A percentile compares a stretch with the other conserved stretches of the same genome.
These are phyloP conservation scores for Hanseniaspora singularis DNA, from an alignment of 805 yeast species.

Conservation along the genomic window DNA sequence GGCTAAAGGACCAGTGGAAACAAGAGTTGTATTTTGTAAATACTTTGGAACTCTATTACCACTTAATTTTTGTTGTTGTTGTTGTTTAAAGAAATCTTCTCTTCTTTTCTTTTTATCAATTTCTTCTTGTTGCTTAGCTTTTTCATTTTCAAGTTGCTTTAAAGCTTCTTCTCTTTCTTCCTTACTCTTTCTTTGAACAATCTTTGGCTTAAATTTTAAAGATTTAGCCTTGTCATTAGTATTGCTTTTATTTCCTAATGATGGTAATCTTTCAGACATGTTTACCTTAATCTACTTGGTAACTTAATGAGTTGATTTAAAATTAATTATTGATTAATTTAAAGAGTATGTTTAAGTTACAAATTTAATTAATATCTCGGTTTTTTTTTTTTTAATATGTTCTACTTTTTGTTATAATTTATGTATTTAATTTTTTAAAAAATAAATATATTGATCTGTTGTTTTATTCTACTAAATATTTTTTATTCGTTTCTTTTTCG, in stretches of 20 bases:
- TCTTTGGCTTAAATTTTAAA: slow-evolving; percentile 74
- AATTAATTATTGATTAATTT: too few relatives aligned
- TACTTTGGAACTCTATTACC: slow-evolving; percentile 25
- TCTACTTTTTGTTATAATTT: too few relatives aligned
- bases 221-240: slow-evolving; percentile 31
- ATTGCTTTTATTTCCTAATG: slow-evolving; percentile 17
- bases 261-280: slow-evolving; percentile 27
- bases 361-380: not conserved
- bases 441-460: too few relatives aligned
- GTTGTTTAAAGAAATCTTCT: slow-evolving; percentile 17
- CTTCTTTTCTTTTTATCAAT: slow-evolving; percentile 19
- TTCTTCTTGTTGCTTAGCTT: slow-evolving; percentile 28
- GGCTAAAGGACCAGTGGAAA: slow-evolving; percentile 63
- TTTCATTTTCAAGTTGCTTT: slow-evolving; percentile 39
- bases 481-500: too few relatives aligned
- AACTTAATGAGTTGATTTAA: too few relatives aligned
- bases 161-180: slow-evolving; percentile 65
- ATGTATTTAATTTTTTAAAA: too few relatives aligned
- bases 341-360: too few relatives aligned
- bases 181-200: slow-evolving; percentile 69
- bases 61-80: slow-evolving; percentile 19
- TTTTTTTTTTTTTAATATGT: not conserved
- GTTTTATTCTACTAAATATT: too few relatives aligned
- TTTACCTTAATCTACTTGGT: too few relatives aligned
- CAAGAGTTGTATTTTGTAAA: slow-evolving; percentile 42